phyloP scores from a whole-genome alignment of 2,329 filamentous ascomycete species.

The Pezicula carpinea region DNA sequence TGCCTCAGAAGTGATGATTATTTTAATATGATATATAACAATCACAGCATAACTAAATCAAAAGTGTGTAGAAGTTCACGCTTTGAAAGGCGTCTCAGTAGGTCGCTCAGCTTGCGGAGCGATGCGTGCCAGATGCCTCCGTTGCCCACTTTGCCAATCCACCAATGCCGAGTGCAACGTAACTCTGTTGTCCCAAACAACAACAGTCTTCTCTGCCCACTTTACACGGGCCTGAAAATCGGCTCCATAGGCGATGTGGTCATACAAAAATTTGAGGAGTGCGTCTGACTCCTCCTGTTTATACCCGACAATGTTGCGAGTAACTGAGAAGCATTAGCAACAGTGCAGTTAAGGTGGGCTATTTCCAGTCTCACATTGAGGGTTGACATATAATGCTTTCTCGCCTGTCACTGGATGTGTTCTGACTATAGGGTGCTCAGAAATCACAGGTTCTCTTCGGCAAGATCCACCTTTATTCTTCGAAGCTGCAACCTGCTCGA shows the following conservation, averaged over 20 bases:
- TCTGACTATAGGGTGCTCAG: slow-evolving; percentile 71
- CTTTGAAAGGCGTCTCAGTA: slow-evolving; percentile 60
- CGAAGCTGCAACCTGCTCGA: slow-evolving; percentile 73
- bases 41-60: too few species aligned
- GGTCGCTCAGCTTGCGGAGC: slow-evolving; percentile 79
- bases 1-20: neutral
- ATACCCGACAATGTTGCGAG: slow-evolving; percentile 72
- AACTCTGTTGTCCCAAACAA: slow-evolving; percentile 82
- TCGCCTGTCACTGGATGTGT: slow-evolving; percentile 81
- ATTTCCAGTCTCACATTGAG: slow-evolving; percentile 58
- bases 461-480: slow-evolving; percentile 64
- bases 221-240: slow-evolving; percentile 72
- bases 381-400: slow-evolving; percentile 79
- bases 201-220: slow-evolving; percentile 76
- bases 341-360: neutral
- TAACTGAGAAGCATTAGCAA: slow-evolving; percentile 47
- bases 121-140: slow-evolving; percentile 75
- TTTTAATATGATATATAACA: too few species aligned
- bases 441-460: slow-evolving; percentile 69
- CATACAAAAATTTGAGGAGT: slow-evolving; percentile 71
- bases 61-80: slow-evolving; percentile 1
- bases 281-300: slow-evolving; percentile 85
- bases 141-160: slow-evolving; percentile 76
- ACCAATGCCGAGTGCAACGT: slow-evolving; percentile 75
- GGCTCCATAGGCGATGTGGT: slow-evolving; percentile 67